Percentiles rank a stretch among this genome's conserved stretches.
Conservation (phyloP, 2,329 filamentous ascomycete species). For the Cladophialophora exuberans region DNA sequence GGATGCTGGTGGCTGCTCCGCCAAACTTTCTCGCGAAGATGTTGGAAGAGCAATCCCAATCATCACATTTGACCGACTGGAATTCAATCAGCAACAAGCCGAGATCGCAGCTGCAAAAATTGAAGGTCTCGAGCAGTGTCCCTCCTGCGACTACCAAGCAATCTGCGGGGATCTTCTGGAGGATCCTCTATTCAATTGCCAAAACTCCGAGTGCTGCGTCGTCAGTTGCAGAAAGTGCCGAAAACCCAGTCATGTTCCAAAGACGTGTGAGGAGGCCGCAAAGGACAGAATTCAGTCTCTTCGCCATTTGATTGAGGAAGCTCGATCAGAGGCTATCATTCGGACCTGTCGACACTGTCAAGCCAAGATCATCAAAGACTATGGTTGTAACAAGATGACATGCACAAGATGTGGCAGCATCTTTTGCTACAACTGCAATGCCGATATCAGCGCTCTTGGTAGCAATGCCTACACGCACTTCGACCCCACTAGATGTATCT, state of each 20-base stretch:
- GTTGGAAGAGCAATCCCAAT: conserved; percentile 35
- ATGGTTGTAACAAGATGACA: conserved; percentile 82
- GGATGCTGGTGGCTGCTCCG: conserved; percentile 67
- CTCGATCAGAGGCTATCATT: conserved; percentile 79
- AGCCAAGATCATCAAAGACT: conserved; percentile 77
- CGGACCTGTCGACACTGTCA: conserved; percentile 68
- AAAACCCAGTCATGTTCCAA: conserved; percentile 70
- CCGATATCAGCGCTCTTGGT: conserved; percentile 51
- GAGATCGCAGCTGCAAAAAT: conserved; percentile 70
- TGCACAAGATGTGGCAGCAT: conserved; percentile 63
- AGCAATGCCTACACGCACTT: conserved; percentile 71
- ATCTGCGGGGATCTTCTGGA: conserved; percentile 69
- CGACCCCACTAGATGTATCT: conserved; percentile 60
- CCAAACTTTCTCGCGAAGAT: conserved; percentile 37
- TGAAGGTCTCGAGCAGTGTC: conserved; percentile 73
- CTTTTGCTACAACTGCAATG: conserved; percentile 67
- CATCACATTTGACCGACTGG: conserved; percentile 64
- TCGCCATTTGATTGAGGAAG: conserved; percentile 75
- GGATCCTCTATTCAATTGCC: conserved; percentile 74
- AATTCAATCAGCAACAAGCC: conserved; percentile 71
- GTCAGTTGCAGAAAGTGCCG: conserved; percentile 71
- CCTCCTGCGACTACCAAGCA: conserved; percentile 80
- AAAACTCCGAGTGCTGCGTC: conserved; percentile 65
- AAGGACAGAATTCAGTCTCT: conserved; percentile 62
- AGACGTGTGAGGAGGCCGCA: conserved; percentile 69